A percentile compares a stretch with the other conserved stretches of the same genome.
Evolutionary conservation across 495 filamentous ascomycete species (phyloP).

Genomic region (Neurospora sp.): DNA sequence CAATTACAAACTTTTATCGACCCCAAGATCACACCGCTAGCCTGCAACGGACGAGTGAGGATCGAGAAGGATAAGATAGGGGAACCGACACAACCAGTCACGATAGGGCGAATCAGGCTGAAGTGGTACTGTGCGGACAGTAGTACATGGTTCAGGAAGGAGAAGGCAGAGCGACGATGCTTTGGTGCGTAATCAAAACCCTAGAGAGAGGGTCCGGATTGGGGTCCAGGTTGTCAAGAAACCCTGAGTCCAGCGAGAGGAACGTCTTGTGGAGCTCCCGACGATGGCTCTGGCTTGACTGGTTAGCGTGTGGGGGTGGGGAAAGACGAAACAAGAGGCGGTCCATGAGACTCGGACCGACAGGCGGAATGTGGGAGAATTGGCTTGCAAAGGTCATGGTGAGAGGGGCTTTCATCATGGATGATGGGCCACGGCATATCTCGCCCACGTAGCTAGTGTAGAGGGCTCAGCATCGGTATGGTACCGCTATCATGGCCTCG

Average conservation of each 20-base stretch:
- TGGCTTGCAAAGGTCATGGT: neutral
- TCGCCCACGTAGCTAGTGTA: neutral
- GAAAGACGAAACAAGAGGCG: neutral
- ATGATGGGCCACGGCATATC: neutral
- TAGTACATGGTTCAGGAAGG: neutral
- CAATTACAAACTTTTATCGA: neutral
- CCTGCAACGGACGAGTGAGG: neutral
- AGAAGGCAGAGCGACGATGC: neutral
- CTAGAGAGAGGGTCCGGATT: neutral
- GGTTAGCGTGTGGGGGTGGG: neutral
- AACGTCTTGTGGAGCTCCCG: neutral
- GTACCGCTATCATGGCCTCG: neutral
- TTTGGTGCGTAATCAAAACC: neutral
- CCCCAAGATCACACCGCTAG: neutral
- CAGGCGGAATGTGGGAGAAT: neutral
- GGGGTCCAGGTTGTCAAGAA: neutral
- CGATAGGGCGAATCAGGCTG: neutral
- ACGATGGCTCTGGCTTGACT: neutral
- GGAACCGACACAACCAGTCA: neutral
- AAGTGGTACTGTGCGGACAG: neutral
- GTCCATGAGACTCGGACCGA: neutral
- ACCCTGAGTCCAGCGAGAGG: neutral
- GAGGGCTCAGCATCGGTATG: neutral
- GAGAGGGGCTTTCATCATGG: neutral
- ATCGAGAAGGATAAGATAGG: neutral